Conservation (phyloP, 331 rosid species). For the Malus hybrid region DNA sequence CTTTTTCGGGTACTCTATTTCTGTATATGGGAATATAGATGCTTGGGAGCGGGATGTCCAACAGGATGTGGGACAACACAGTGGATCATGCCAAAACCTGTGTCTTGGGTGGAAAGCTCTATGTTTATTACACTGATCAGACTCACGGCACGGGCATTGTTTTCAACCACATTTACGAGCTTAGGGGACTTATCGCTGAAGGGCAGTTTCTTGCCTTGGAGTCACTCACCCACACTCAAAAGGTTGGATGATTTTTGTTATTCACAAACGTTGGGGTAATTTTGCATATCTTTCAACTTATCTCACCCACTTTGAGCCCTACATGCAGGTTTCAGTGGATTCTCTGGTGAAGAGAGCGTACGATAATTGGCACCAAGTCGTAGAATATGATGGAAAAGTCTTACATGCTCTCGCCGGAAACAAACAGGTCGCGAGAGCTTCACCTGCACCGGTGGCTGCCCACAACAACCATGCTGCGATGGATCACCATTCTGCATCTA, state of each 20-base stretch:
- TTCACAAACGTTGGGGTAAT: not conserved
- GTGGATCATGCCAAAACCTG: slow-evolving; percentile 93
- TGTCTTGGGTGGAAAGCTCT: slow-evolving; percentile 69
- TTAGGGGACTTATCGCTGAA: slow-evolving; percentile 65
- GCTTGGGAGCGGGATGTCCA: slow-evolving; percentile 90
- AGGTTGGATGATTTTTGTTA: slow-evolving; percentile 32
- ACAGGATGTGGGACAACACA: slow-evolving; percentile 91
- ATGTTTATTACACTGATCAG: slow-evolving; percentile 61
- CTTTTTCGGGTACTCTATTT: not conserved
- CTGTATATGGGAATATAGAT: slow-evolving; percentile 30
- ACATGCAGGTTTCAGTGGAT: slow-evolving; percentile 69
- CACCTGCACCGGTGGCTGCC: slow-evolving; percentile 24
- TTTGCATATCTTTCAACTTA: not conserved
- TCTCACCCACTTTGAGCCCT: slow-evolving; percentile 9
- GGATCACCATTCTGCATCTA: slow-evolving; percentile 29
- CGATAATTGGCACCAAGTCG: slow-evolving; percentile 33
- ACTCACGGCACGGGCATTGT: slow-evolving; percentile 48
- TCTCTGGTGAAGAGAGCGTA: slow-evolving; percentile 42
- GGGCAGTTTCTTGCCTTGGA: slow-evolving; percentile 65
- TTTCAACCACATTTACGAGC: slow-evolving; percentile 76
- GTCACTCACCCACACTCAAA: slow-evolving; percentile 63
- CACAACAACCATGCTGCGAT: slow-evolving; percentile 24
- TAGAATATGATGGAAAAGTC: slow-evolving; percentile 49
- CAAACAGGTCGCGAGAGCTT: slow-evolving; percentile 27
- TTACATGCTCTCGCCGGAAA: slow-evolving; percentile 27